Percentiles rank a stretch among this genome's conserved stretches.
phyloP scores from a whole-genome alignment of 441 rosid genomes.

The Populus hybrid region DNA sequence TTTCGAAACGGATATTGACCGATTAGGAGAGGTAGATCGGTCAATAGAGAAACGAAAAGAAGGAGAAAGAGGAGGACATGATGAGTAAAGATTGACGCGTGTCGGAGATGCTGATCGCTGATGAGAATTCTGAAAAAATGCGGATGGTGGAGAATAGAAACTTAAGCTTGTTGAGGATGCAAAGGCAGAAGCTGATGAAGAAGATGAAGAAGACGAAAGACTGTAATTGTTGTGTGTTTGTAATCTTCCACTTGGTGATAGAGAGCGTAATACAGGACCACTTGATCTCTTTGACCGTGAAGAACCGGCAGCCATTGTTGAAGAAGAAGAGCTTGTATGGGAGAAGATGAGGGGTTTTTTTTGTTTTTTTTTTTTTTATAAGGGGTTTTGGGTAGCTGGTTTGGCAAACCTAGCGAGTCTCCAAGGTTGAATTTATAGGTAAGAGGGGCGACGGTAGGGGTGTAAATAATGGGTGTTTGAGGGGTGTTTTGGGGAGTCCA shows the following conservation, averaged over 20 bases:
- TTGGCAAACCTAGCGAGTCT: conserved; percentile 76
- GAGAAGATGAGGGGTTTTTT: neutral
- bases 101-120: conserved; percentile 55
- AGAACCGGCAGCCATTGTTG: conserved; percentile 32
- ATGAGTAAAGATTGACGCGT: conserved; percentile 48
- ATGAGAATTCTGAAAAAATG: conserved; percentile 28
- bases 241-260: conserved; percentile 53
- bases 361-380: neutral
- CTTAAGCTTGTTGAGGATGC: conserved; percentile 72
- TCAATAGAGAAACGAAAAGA: conserved; percentile 65
- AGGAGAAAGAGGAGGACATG: conserved; percentile 33
- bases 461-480: conserved; percentile 20
- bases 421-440: conserved; percentile 55
- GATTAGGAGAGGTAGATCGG: conserved; percentile 65
- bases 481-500: conserved; percentile 7
- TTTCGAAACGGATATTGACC: conserved; percentile 49
- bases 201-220: conserved; percentile 32
- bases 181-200: conserved; percentile 40
- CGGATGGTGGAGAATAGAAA: conserved; percentile 45
- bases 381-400: conserved; percentile 44
- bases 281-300: conserved; percentile 51
- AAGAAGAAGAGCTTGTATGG: neutral
- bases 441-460: conserved; percentile 18
- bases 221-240: conserved; percentile 1
- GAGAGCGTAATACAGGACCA: conserved; percentile 49